Evolutionary conservation across 345 rosid genomes (phyloP), one percentile per base, ranked within the genome.

Genomic region (Brassica rapa): DNA sequence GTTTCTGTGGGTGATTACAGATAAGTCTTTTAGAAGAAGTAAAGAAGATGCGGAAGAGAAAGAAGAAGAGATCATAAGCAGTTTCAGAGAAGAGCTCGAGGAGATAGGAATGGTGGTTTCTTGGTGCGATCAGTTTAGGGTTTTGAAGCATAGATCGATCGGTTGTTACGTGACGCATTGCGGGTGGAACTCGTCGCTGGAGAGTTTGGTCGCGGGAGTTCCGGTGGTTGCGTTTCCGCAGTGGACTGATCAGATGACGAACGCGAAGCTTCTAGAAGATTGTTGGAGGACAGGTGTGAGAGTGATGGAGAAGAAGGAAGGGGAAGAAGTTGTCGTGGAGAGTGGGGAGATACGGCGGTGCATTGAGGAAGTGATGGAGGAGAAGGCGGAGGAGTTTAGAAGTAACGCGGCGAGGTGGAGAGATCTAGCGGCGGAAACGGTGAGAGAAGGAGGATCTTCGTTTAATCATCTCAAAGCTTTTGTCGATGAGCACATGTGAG

Each of bases 111-210:
- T 82, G 86, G 80, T 90, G 24, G 86, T 90, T 32, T 73, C 87
- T 0, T 92, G 97, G 97, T 92, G 97, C 30, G 80, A 83, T 5
- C 96, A 92, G 82, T 77, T 85, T 49, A 83, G 84, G 72, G 92
- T 90, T 14, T 66, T 92, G 64, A 87, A 87, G 1, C 89, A 89
- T 19, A 79, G 72, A 0, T 74, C 94, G 7, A 23, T 88, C 0
- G 93, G 94, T 1, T 92, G 94, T 66, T 92, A 88, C n/a, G 66
- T 92, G 62, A 81, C 86, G 1, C 93, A 92, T 74, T 88, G 94
- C n/a, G 94, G 94, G 8, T 91, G 97, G 95, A 92, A 86, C 83
- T 88, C 97, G 1, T 88, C 90, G 1, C 0, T 88, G 19, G 95
- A 92, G 83, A 86, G 88, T 67, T 68, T 92, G 46, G 86, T 70